phyloP scores from a whole-genome alignment of 305 asterid genomes.

The Rubia tinctorum region DNA sequence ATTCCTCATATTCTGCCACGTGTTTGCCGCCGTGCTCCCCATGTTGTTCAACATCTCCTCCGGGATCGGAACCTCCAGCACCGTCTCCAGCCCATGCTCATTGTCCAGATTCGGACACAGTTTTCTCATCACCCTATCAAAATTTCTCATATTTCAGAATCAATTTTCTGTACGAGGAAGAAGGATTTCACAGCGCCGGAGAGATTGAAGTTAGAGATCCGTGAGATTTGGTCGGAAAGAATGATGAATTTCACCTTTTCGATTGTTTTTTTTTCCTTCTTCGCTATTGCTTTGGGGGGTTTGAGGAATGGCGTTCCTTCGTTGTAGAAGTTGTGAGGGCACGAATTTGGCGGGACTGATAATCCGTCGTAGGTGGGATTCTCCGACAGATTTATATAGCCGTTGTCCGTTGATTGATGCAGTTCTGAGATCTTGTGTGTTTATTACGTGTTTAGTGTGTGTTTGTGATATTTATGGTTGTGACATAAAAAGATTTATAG shows the following conservation, averaged over 20 bases:
- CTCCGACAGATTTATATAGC: not conserved
- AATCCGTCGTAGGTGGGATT: not conserved
- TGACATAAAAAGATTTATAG: not conserved
- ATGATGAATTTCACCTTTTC: not conserved
- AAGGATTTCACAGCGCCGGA: slow-evolving; percentile 3
- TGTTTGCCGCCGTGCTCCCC: slow-evolving; percentile 50
- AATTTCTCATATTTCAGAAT: not conserved
- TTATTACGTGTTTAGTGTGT: not conserved
- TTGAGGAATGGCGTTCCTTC: slow-evolving; percentile 18
- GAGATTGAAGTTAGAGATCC: not conserved
- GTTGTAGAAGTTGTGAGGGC: slow-evolving; percentile 22
- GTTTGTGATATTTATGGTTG: not conserved
- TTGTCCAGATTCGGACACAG: slow-evolving; percentile 76
- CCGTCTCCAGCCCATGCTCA: slow-evolving; percentile 70
- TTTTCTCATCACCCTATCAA: slow-evolving; percentile 41
- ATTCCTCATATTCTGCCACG: slow-evolving; percentile 80
- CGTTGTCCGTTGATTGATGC: not conserved
- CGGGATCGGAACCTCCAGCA: slow-evolving; percentile 88
- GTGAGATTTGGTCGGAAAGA: slow-evolving; percentile 3
- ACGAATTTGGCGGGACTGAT: slow-evolving; percentile 25
- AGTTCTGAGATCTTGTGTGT: not conserved
- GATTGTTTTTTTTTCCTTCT: not conserved
- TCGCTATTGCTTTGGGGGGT: too few species aligned
- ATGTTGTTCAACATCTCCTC: slow-evolving; percentile 73
- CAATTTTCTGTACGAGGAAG: slow-evolving; percentile 9